phyloP scores from a whole-genome alignment of 805 yeast species.

The Candida patagonica region DNA sequence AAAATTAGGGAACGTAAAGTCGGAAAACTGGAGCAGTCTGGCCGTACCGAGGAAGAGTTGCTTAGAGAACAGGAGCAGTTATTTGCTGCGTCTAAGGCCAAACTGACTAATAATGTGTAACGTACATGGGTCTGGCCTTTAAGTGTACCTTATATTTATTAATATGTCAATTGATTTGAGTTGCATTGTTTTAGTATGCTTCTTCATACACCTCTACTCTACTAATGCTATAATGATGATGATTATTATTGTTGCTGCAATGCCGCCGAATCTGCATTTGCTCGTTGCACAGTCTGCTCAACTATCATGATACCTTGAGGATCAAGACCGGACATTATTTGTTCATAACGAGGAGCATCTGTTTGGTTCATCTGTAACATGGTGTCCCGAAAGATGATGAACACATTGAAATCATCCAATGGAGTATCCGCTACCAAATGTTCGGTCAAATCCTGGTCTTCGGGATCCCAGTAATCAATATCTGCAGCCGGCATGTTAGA shows the following conservation, averaged over 20 bases:
- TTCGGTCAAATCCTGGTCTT: conserved; percentile 69
- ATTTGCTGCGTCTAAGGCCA: conserved; percentile 38
- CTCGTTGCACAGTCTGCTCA: conserved; percentile 25
- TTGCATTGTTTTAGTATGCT: too few species aligned
- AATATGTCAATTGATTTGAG: too few species aligned
- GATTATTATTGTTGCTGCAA: too few species aligned
- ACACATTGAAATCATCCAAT: conserved; percentile 67
- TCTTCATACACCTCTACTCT: neutral
- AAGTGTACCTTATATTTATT: too few species aligned
- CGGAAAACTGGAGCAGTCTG: conserved; percentile 88
- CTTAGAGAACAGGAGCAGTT: conserved; percentile 87
- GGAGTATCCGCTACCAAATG: conserved; percentile 75
- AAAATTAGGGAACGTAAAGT: conserved; percentile 83
- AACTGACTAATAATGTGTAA: conserved; percentile 17
- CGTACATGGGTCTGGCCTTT: too few species aligned
- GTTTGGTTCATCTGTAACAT: conserved; percentile 40
- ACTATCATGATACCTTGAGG: conserved; percentile 31
- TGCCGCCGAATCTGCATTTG: conserved; percentile 7
- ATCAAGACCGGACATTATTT: conserved; percentile 34
- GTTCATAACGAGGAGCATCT: conserved; percentile 41
- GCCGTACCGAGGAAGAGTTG: conserved; percentile 85
- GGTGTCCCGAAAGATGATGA: conserved; percentile 51
- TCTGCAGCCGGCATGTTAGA: conserved; percentile 23
- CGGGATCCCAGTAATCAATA: conserved; percentile 28
- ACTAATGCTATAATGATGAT: neutral